Base-by-base conservation (phyloP, 1,284 basidiomycete species). In the Ceratobasidium sp. region DNA sequence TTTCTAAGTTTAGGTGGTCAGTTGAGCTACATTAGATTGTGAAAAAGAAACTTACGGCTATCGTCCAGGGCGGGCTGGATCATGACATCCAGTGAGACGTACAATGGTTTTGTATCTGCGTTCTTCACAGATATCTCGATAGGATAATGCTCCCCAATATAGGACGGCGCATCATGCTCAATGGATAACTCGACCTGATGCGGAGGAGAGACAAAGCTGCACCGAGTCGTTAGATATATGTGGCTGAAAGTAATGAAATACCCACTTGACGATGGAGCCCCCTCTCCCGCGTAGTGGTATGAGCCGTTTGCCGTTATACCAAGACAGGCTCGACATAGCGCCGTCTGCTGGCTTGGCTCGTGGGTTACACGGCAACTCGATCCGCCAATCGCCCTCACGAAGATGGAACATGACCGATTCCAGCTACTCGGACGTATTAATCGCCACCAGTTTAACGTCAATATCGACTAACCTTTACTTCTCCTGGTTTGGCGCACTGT, bases 51-150 rank as follows among this genome's bases (percentile, higher is more conserved):
- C 90, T 56, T 80, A 94, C 94, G 88, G 28, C 93, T 90, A 77
- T 91, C 90, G 79, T 96, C 94, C 80, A 94, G 93, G 0, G 90
- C 89, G 2, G 95, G 94, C 78, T 96, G 94, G 48, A 97, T 83
- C 66, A 96, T 86, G 1, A 93, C 89, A 78, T 94, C 93, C 7
- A 95, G 85, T 3, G 87, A 84, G n/a, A 94, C 84, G 6, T 92
- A 89, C 26, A 97, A 84, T 26, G 90, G 87, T 23, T 90, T 86
- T 40, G 89, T 88, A 82, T 96, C 95, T 3, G 85, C 82, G 82
- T 95, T 96, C 6, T 85, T 88, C 15, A 96, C 87, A 54, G 89
- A 86, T 52, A 97, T 86, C 20, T 83, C 83, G 79, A 97, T 90
- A 0, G 92, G 91, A 81, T 93, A 93, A 52, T 89, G 87, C 83